phyloP scores from a whole-genome alignment of 495 filamentous ascomycete species.

The Cercophora samala region DNA sequence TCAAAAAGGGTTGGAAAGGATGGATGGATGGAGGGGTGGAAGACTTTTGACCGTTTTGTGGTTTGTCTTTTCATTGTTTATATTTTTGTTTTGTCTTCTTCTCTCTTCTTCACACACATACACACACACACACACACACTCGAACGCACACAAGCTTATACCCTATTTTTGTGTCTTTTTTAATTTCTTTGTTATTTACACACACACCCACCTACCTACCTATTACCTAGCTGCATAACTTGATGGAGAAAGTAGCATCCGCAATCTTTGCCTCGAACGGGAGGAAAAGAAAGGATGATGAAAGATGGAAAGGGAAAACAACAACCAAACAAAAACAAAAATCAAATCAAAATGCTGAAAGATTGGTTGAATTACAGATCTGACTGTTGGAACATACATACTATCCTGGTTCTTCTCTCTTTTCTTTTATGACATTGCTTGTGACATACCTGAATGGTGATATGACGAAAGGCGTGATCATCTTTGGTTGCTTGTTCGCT shows the following conservation, averaged over 20 bases:
- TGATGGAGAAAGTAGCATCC: not conserved
- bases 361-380: not conserved
- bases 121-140: too few species aligned
- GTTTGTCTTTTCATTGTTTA: not conserved
- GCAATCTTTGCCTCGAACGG: not conserved
- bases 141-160: not conserved
- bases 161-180: not conserved
- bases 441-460: too few species aligned
- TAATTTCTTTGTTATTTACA: not conserved
- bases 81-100: not conserved
- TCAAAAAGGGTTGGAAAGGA: not conserved
- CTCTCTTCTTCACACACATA: not conserved
- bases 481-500: not conserved
- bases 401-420: too few species aligned
- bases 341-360: not conserved
- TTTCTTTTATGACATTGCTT: too few species aligned
- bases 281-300: not conserved
- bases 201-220: not conserved
- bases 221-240: not conserved
- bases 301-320: not conserved
- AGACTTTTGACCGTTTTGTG: not conserved
- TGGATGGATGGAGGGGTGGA: not conserved
- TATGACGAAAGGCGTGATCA: too few species aligned
- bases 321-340: not conserved
- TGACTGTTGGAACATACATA: not conserved